Base-by-base conservation (phyloP, 345 rosid genomes). In the Noccaea bulbosa region DNA sequence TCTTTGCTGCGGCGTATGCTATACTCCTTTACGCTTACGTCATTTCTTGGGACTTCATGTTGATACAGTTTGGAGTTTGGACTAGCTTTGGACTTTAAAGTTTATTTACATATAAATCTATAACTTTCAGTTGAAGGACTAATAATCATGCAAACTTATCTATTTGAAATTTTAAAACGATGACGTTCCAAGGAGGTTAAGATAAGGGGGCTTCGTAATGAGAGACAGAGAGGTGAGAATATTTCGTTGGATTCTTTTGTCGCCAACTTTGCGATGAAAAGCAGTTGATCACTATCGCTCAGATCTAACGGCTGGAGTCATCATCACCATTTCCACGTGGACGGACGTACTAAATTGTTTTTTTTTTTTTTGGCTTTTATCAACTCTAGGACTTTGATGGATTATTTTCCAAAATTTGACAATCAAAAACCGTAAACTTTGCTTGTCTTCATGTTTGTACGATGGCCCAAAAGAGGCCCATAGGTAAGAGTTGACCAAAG, bases 1-100 rank as follows among this genome's bases (percentile, higher is more conserved):
- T 38, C 43, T 72, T 22, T 64, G 71, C 77, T 65, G 77, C 77
- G 65, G 71, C 70, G 74, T 70, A 70, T 12, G 59, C 50, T 70
- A 70, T 30, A 46, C 65, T 64, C 56, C 51, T 65, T 48, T 65
- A 65, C 66, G 66, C 46, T 48, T 65, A 73, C 39, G 59, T 73
- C 77, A 56, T 5, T 53, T 38, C 22, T 7, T 20, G 57, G 58
- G 57, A 2, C 57, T 46, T 37, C 17, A 50, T n/a, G n/a, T n/a
- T n/a, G n/a, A n/a, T n/a, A n/a, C n/a, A n/a, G n/a, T n/a, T n/a
- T n/a, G n/a, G n/a, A n/a, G n/a, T 73, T 71, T 62, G 54, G 38
- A 55, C 14, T 46, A 37, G 11, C 38, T 53, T 43, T 71, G 62
- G 69, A 71, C 69, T 71, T 71, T 17, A 17, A 17, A 17, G 20